Base-by-base conservation (phyloP, 306 rosid species). In the Elaeagnus macrophylla region DNA sequence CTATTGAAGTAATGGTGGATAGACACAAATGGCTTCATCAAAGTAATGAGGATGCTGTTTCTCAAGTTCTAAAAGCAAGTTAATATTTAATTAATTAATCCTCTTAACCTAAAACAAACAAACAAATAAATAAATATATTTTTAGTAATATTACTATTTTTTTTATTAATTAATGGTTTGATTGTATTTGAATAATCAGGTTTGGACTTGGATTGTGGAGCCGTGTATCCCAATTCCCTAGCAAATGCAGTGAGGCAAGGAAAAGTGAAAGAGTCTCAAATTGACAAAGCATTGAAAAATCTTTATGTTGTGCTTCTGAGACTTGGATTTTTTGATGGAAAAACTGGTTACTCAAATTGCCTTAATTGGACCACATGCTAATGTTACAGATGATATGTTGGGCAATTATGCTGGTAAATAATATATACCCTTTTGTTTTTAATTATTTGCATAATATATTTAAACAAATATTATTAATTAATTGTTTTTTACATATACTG, bases 291-390 rank as follows among this genome's bases (percentile, higher is more conserved):
- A 43, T 44, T 59, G 10, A 45, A 13, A 5, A 11, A 59, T 53
- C 60, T 59, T 10, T 59, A 59, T 45, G 39, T 46, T 39, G 61
- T 67, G 45, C 65, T 51, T 7, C 44, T 59, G 60, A 67, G 72
- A 49, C 37, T 67, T 19, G 72, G 66, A 0, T 51, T 52, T n/a
- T 67, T 59, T n/a, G 66, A 67, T 59, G 72, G 61, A 38, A 59
- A 16, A 35, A 60, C 66, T 14, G 10, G 17, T 18, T 43, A 44
- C 20, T 18, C 51, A 17, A 17, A 12, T 67, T 12, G 61, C 72
- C 10, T 40, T 67, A 0, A 55, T 67, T 6, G 72, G 72, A n/a
- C 72, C 72, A 46, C 69, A 69, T 51, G 69, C 69, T 44, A 62
- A 56, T 52, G 73, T 66, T 37, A 61, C 73, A 7, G 8, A 42